Conservation (phyloP, 306 rosid genomes). For the Castanopsis chinensis region DNA sequence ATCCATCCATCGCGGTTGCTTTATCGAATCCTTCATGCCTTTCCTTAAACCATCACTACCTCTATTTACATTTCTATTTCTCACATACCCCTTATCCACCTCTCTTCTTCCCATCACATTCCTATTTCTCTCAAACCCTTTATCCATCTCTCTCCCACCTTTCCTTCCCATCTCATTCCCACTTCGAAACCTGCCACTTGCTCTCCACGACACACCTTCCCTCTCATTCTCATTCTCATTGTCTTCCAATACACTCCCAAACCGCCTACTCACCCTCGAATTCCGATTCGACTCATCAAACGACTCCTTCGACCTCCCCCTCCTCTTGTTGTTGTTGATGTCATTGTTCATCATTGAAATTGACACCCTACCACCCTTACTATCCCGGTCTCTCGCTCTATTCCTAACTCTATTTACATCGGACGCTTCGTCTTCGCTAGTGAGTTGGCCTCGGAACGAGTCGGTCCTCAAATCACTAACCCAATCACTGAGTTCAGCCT, state of each 20-base stretch:
- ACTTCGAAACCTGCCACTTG: constrained; percentile 3
- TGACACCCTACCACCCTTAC: constrained; percentile 14
- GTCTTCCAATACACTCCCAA: neutral
- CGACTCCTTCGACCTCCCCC: constrained; percentile 34
- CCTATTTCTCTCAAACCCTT: constrained; percentile 13
- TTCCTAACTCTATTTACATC: constrained; percentile 21
- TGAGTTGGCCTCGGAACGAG: constrained; percentile 29
- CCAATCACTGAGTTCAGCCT: constrained; percentile 87
- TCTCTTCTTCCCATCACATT: constrained; percentile 40
- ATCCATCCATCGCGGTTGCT: neutral
- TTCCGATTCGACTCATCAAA: constrained; percentile 25
- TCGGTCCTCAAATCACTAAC: constrained; percentile 54
- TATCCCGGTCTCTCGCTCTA: constrained; percentile 21
- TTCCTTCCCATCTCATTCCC: constrained; percentile 43
- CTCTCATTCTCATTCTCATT: neutral
- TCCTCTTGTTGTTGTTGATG: neutral
- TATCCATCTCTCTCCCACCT: constrained; percentile 29
- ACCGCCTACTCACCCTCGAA: constrained; percentile 18
- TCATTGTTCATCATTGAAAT: neutral
- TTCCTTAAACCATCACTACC: neutral
- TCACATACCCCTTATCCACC: constrained; percentile 1
- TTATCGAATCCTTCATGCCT: neutral
- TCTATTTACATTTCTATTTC: too few relatives aligned
- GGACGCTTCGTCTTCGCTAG: constrained; percentile 34
- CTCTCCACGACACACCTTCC: constrained; percentile 19